Evolutionary conservation across 768 basidiomycete genomes (phyloP).

Genomic region (Calvatia gigantea): DNA sequence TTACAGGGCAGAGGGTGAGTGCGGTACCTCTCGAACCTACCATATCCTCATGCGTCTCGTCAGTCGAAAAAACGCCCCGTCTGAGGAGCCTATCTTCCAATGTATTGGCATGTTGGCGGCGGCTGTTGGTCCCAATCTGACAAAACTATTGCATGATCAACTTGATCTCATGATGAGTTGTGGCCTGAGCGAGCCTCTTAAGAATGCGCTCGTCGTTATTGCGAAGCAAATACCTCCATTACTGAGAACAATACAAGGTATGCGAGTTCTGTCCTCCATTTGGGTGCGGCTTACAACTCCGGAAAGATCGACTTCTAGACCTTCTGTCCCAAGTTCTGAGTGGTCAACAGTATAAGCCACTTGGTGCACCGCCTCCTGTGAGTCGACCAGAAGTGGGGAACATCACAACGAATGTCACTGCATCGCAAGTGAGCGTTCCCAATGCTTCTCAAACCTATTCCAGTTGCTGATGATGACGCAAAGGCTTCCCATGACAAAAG

Average conservation of each 20-base stretch:
- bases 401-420: slow-evolving; percentile 47
- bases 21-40: not conserved
- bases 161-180: slow-evolving; percentile 95
- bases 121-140: slow-evolving; percentile 94
- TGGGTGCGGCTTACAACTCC: not conserved
- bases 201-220: slow-evolving; percentile 80
- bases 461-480: slow-evolving; percentile 8
- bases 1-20: slow-evolving; percentile 79
- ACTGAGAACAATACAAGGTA: slow-evolving; percentile 89
- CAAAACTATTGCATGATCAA: slow-evolving; percentile 93
- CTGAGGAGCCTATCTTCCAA: slow-evolving; percentile 95
- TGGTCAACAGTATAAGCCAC: slow-evolving; percentile 81
- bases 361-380: slow-evolving; percentile 76
- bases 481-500: slow-evolving; percentile 54
- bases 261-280: not conserved
- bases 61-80: slow-evolving; percentile 86
- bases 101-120: slow-evolving; percentile 95
- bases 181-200: slow-evolving; percentile 86
- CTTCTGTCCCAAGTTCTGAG: slow-evolving; percentile 76
- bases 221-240: slow-evolving; percentile 87
- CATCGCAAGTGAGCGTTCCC: slow-evolving; percentile 38
- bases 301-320: slow-evolving; percentile 85
- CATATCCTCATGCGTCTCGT: not conserved
- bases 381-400: slow-evolving; percentile 48
- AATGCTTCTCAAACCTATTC: not conserved